Base-by-base conservation (phyloP, 2,329 filamentous ascomycete species). In the Fusarium tjaetaba region DNA sequence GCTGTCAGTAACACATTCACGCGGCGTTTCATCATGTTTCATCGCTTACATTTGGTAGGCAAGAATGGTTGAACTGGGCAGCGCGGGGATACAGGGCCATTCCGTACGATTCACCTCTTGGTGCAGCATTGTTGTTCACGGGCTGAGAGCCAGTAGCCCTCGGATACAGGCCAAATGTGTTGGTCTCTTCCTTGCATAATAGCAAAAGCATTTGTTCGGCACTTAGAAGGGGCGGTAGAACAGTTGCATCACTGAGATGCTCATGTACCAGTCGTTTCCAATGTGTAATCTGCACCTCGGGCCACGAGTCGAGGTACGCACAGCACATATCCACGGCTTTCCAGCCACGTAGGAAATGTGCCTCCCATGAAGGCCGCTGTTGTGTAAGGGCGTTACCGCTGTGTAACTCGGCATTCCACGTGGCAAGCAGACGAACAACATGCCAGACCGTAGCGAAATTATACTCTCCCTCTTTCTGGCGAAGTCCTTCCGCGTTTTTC, bases 21-120 rank as follows among this genome's bases (percentile, higher is more conserved):
- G 2, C 0, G 10, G 5, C 24, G 11, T 20, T 16, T 5, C 2
- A 13, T 20, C 1, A 13, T 16, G 7, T 30, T 14, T 34, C 15
- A 28, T 8, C 5, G 70, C 78, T 72, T 65, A 79, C 78, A 46
- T 79, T 80, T 18, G 78, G 78, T 18, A 64, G 26, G n/a, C 78
- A 80, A 11, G 78, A 80, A 56, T 80, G 78, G 22, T 80, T 80
- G 14, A 80, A 80, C 52, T 74, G 76, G 16, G 78, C 78, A 7
- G 78, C 78, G 11, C 78, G 74, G 2, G 78, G 78, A 57, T 74
- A 80, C 14, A 80, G 24, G 4, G 71, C 67, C 49, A 80, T 57
- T 10, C 77, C 78, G 26, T 79, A 80, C 1, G 65, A 71, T 49
- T 79, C 71, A 22, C 78, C 78, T 63, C 78, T 65, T 1, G 71